These are phyloP conservation scores for Neurospora sp. DNA, from an alignment of 495 filamentous ascomycete genomes.

Conservation along the genomic window DNA sequence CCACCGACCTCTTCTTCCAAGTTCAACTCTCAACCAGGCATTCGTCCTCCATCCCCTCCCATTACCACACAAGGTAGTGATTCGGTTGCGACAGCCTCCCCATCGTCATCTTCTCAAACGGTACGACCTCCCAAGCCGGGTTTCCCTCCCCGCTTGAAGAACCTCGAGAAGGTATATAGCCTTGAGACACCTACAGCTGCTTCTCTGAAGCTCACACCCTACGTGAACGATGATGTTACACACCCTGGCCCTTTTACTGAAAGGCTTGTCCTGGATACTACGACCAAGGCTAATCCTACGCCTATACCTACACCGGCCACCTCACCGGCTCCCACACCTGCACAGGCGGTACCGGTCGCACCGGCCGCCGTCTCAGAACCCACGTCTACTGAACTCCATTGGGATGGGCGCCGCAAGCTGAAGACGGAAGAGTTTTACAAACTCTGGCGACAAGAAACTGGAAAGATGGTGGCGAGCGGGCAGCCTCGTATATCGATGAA, in stretches of 20 bases:
- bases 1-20: neutral
- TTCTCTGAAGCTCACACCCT: constrained; percentile 12
- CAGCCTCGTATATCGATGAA: constrained; percentile 10
- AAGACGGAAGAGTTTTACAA: constrained; percentile 10
- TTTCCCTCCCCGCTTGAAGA: constrained; percentile 7
- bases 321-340: constrained; percentile 1
- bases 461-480: constrained; percentile 6
- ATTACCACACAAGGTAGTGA: neutral
- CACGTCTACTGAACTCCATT: constrained; percentile 1
- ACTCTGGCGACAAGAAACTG: constrained; percentile 11
- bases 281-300: constrained; percentile 2
- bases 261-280: constrained; percentile 9
- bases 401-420: constrained; percentile 13
- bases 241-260: constrained; percentile 19
- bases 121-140: neutral
- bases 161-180: constrained; percentile 14
- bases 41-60: neutral
- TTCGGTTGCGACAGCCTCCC: neutral
- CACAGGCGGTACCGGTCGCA: neutral
- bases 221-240: constrained; percentile 13
- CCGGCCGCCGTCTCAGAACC: neutral
- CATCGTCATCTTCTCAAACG: neutral
- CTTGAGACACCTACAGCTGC: constrained; percentile 9
- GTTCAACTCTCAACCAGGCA: neutral
- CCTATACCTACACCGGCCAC: constrained; percentile 10